Base-by-base conservation (phyloP, 2,329 filamentous ascomycete genomes). In the Beauveria pseudobassiana region DNA sequence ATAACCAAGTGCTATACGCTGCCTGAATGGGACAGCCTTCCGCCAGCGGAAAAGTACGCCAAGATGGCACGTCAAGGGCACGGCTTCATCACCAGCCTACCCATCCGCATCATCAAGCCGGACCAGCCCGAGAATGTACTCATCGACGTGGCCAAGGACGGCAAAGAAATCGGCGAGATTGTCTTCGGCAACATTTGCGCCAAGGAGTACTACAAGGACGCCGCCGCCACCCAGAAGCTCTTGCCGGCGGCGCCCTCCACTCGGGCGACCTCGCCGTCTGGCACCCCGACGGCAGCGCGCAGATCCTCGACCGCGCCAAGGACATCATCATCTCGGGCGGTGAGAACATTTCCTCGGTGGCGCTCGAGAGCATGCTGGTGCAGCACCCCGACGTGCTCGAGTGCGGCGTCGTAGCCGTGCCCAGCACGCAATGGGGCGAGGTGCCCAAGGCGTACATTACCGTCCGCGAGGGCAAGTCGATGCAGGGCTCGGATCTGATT, bases 281-380 rank as follows among this genome's bases (percentile, higher is more conserved):
- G 89, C 91, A 97, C 76, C 82, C 88, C 0, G 95, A 98, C 72
- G 93, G 93, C 1, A 89, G 90, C 62, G 87, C 92, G 50, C 91
- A 98, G 78, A 96, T 99, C 65, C 79, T 96, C 63, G 95, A 99
- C 75, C 84, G 95, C 22, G 90, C 91, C 16, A 99, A 99, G 78
- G 95, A 99, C 72, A 97, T 99, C 59, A 99, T 99, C 70, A 99
- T 99, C 65, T 96, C 90, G 59, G 93, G 93, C 52, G 95, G 95
- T 62, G 95, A 99, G 75, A 99, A 99, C 73, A 98, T 99, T 64
- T 96, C 91, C 3, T 96, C 90, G 0, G 89, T 99, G 1, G 92
- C 95, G 0, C 82, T 99, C 3, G 95, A 99, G 76, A 86, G 87
- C 63, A 91, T 96, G 87, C 82, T 99, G 1, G 88, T 88, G 6